Base-by-base conservation (phyloP, 306 rosid species). In the Morella rubra region DNA sequence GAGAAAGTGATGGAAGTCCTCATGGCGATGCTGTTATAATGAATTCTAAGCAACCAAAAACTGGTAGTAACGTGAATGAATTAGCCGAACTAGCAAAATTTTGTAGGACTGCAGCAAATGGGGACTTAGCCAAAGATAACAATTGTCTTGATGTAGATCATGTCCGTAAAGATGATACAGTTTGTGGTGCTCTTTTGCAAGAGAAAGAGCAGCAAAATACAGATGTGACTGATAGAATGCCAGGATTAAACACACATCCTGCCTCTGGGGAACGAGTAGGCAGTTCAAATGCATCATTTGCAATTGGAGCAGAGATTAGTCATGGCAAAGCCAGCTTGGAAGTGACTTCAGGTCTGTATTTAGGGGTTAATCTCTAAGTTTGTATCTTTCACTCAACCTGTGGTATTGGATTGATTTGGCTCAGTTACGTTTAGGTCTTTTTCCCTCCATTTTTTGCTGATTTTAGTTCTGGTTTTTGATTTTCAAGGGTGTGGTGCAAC, bases 341-440 rank as follows among this genome's bases (percentile, higher is more conserved):
- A 81, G 79, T 61, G 65, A 22, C 81, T 42, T 82, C 97, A 92
- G 99, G 99, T 95, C 18, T 78, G 85, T 64, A 12, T 74, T 19
- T 73, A 44, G 3, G 58, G 45, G 71, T 71, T 62, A 50, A 45
- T 66, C 67, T 54, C 59, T 8, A 61, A 71, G 42, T 61, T 18
- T 19, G 22, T 58, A n/a, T 61, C 74, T 37, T 55, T 75, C 53
- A 47, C 40, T 44, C 20, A 32, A 64, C 76, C 61, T 69, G 5
- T 69, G 61, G 58, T 78, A 52, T 79, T 69, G 77, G 11, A 44
- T 59, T 59, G 42, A 37, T 74, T 32, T 67, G 47, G 58, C 51
- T 51, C 51, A 59, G 32, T 75, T 83, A 42, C 40, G 51, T 73
- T 51, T 61, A 77, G 56, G 70, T 7, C 45, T 50, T 73, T 32